phyloP scores from a whole-genome alignment of 163 green algal genomes.

The Trebouxia gelatinosa region DNA sequence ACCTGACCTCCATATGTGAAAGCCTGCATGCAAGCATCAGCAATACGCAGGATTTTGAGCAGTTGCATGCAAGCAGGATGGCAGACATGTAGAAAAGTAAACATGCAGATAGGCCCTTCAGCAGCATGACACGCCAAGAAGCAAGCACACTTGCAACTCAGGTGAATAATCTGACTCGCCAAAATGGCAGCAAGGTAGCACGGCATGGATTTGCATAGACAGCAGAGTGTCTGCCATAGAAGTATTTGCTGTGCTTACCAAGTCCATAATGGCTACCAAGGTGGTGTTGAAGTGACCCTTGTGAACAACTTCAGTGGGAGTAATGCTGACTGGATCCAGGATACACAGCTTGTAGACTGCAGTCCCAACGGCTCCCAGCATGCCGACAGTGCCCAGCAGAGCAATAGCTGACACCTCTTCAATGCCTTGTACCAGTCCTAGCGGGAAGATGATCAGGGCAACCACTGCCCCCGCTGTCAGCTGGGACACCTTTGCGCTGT shows the following conservation, averaged over 20 bases:
- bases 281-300: conserved; percentile 1
- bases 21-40: neutral
- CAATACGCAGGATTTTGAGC: no score
- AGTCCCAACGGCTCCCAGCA: conserved; percentile 33
- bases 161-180: no score
- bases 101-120: no score
- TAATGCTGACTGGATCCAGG: neutral
- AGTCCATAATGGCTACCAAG: conserved; percentile 46
- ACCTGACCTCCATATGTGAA: conserved; percentile 47
- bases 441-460: conserved; percentile 41
- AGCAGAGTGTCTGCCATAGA: no score
- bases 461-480: conserved; percentile 30
- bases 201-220: no score
- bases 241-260: no score
- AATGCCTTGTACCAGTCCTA: conserved; percentile 40
- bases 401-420: conserved; percentile 43
- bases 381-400: conserved; percentile 44
- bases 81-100: no score
- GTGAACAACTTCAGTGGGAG: neutral
- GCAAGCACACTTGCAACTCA: no score
- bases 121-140: no score
- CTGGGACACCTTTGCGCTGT: conserved; percentile 13
- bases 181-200: no score
- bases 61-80: no score
- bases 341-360: conserved; percentile 29